Base-by-base conservation (phyloP, 2,329 filamentous ascomycete genomes). In the Botrytis pseudocinerea region DNA sequence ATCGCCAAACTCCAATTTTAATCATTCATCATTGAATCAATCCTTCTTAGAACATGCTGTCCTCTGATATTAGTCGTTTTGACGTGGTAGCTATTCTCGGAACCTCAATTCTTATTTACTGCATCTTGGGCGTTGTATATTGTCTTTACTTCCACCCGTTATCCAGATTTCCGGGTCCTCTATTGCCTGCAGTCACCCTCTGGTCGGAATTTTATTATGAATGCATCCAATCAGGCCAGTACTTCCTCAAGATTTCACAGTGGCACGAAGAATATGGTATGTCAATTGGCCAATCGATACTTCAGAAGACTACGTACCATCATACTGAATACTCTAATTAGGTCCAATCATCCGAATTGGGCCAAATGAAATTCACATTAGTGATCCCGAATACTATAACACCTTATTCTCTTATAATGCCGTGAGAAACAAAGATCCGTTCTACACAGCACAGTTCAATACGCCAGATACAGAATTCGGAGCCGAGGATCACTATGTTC, bases 331-430 rank as follows among this genome's bases (percentile, higher is more conserved):
- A 5, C 48, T 42, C 20, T 42, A 25, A 18, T 57, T 28, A 71
- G 73, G 75, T 5, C 75, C 76, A 62, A 76, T 77, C 25, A 73
- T 78, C 40, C 72, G 76, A 8, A 77, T 77, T 65, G 75, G 66
- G 44, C 76, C 76, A 40, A 60, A 40, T 69, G 74, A 48, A 76
- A 76, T 70, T 64, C 77, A 57, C 74, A 76, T 48, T 64, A 12
- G 51, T 35, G 70, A 70, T n/a, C 32, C 77, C 16, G 73, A 77
- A 12, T 78, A 75, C 72, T 78, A 77, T 48, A 76, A 78, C 18
- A 69, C 72, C 28, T 25, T 78, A 5, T 78, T 78, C 63, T 73
- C 72, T 9, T 42, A 73, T 32, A 40, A 71, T 57, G 71, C 63
- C 22, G 48, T 68, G 48, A 65, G 75, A 14, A 72, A 75, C 66